These are phyloP conservation scores for Fusarium sp. DNA, from an alignment of 2,329 filamentous ascomycete species.

Conservation along the genomic window DNA sequence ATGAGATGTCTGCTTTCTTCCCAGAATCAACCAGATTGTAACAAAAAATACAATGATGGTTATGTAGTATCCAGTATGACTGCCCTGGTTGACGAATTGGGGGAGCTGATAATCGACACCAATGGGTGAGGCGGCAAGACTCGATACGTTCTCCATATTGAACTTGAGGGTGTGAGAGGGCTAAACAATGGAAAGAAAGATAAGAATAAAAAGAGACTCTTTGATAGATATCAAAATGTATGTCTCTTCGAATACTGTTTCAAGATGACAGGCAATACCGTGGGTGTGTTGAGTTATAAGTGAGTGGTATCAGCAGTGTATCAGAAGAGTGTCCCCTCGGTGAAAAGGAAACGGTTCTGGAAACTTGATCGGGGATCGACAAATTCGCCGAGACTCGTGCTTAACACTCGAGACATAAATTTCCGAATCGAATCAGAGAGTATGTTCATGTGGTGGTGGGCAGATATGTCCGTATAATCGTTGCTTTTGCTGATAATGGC, in stretches of 20 bases:
- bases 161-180: neutral
- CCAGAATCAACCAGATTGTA: conserved; percentile 53
- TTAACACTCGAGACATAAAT: conserved; percentile 12
- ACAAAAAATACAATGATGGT: conserved; percentile 52
- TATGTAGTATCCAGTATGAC: conserved; percentile 55
- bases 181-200: neutral
- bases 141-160: conserved; percentile 39
- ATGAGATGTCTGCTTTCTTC: conserved; percentile 44
- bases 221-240: conserved; percentile 13
- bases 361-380: conserved; percentile 19
- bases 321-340: conserved; percentile 23
- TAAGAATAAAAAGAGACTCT: conserved; percentile 1
- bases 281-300: conserved; percentile 29
- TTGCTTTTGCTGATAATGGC: neutral
- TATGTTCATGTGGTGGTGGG: neutral
- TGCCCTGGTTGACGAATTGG: conserved; percentile 40
- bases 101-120: conserved; percentile 37
- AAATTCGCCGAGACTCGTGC: conserved; percentile 22
- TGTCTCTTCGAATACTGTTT: neutral
- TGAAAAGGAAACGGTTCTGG: conserved; percentile 8
- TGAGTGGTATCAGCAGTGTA: conserved; percentile 33
- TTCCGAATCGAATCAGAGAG: conserved; percentile 16
- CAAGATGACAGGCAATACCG: conserved; percentile 11
- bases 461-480: neutral
- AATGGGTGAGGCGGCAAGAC: conserved; percentile 26